These are phyloP conservation scores for Penicillium sp. DNA, from an alignment of 2,329 filamentous ascomycete species.

Conservation along the genomic window DNA sequence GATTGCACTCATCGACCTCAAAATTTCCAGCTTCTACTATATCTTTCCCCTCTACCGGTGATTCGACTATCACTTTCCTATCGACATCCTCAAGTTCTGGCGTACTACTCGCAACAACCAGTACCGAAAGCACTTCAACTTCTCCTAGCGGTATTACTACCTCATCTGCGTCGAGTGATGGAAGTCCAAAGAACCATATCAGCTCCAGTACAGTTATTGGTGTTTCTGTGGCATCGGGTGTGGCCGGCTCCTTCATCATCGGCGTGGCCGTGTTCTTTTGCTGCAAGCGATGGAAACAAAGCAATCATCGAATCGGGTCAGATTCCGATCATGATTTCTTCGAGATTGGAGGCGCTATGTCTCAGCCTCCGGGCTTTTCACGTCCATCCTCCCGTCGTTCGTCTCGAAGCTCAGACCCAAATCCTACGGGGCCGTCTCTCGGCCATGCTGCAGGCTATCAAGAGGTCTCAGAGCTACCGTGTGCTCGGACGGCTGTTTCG, in stretches of 20 bases:
- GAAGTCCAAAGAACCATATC: constrained; percentile 15
- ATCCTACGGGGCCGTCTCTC: constrained; percentile 7
- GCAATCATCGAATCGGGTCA: constrained; percentile 19
- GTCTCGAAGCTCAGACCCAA: constrained; percentile 15
- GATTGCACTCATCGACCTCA: constrained; percentile 1
- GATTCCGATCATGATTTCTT: constrained; percentile 30
- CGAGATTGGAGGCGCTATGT: constrained; percentile 43
- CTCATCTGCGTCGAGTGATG: constrained; percentile 2
- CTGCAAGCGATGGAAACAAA: constrained; percentile 31
- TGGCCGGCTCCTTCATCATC: constrained; percentile 38
- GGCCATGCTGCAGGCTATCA: constrained; percentile 8
- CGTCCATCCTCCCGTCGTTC: constrained; percentile 27
- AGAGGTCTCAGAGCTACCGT: constrained; percentile 21
- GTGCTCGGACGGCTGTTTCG: constrained; percentile 10
- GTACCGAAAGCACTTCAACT: constrained; percentile 3
- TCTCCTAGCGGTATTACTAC: constrained; percentile 4
- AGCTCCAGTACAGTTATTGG: constrained; percentile 38
- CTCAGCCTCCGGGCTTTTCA: constrained; percentile 37
- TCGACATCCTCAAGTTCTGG: constrained; percentile 16
- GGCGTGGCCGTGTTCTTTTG: constrained; percentile 36
- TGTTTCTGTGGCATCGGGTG: constrained; percentile 38
- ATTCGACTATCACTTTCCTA: constrained; percentile 19
- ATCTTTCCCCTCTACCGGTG: constrained; percentile 17
- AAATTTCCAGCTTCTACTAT: constrained; percentile 12
- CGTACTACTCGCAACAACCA: constrained; percentile 3